Evolutionary conservation across 2,329 filamentous ascomycete genomes (phyloP).

Genomic region (Penicillium sp.): DNA sequence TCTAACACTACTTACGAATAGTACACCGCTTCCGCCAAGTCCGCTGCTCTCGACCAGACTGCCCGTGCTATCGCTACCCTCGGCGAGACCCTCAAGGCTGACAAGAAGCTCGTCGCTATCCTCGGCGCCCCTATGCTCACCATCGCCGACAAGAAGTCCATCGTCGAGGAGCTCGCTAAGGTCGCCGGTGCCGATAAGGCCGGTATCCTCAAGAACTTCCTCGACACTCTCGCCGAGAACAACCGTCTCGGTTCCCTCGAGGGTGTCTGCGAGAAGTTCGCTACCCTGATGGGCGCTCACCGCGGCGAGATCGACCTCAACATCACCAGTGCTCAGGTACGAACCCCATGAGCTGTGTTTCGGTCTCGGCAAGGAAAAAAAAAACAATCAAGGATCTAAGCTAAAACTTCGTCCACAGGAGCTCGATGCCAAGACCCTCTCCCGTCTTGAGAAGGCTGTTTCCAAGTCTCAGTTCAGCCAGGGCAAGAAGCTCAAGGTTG

Average conservation of each 20-base stretch:
- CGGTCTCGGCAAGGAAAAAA: background rate
- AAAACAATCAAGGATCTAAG: background rate
- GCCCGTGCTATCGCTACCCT: conserved; percentile 76
- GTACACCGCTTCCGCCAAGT: conserved; percentile 96
- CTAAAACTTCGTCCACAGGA: conserved; percentile 50
- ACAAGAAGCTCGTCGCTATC: conserved; percentile 74
- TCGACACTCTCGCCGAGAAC: conserved; percentile 87
- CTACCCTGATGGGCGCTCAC: conserved; percentile 78
- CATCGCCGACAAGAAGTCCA: conserved; percentile 75
- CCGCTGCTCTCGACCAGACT: conserved; percentile 77
- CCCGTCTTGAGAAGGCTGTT: conserved; percentile 81
- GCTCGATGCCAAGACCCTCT: conserved; percentile 82
- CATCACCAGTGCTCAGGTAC: conserved; percentile 85
- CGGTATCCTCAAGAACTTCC: conserved; percentile 90
- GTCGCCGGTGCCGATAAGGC: conserved; percentile 68
- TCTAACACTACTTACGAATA: conserved; percentile 40
- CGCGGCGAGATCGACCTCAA: conserved; percentile 90
- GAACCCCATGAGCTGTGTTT: conserved; percentile 26
- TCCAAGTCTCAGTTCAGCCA: conserved; percentile 84
- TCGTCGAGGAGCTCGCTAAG: conserved; percentile 86
- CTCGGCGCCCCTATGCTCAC: conserved; percentile 77
- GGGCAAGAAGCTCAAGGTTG: conserved; percentile 98
- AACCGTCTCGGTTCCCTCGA: conserved; percentile 84
- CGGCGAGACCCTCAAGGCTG: conserved; percentile 70
- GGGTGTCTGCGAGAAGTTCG: conserved; percentile 84